A percentile compares a stretch with the other conserved stretches of the same genome.
phyloP scores from a whole-genome alignment of 192 early-diverging fungal genomes.

The Backusella australiensis region DNA sequence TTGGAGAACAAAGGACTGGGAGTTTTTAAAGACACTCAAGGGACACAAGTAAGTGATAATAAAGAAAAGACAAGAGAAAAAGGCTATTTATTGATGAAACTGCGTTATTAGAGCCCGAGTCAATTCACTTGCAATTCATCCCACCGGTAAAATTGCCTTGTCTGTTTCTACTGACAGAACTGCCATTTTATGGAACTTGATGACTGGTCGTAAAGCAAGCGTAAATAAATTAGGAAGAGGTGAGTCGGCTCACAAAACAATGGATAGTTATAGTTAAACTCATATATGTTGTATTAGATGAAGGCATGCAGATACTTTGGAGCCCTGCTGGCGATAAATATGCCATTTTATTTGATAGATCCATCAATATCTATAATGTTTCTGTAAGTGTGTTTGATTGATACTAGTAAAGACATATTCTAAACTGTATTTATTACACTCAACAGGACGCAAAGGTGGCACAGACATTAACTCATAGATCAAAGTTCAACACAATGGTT shows the following conservation, averaged over 20 bases:
- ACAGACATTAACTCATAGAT: conserved; percentile 30
- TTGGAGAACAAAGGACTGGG: conserved; percentile 96
- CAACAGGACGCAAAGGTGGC: conserved; percentile 32
- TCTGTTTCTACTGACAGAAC: conserved; percentile 75
- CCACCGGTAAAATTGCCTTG: conserved; percentile 91
- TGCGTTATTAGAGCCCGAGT: conserved; percentile 57
- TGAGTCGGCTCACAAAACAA: neutral
- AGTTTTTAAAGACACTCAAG: conserved; percentile 84
- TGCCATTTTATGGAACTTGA: conserved; percentile 75
- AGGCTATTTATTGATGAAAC: neutral
- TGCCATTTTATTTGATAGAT: conserved; percentile 54
- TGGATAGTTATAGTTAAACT: neutral
- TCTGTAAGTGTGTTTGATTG: conserved; percentile 41
- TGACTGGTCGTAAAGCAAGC: conserved; percentile 69
- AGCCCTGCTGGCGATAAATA: conserved; percentile 55
- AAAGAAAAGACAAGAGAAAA: neutral
- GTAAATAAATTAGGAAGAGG: conserved; percentile 44
- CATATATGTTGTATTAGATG: conserved; percentile 23
- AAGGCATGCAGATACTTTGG: conserved; percentile 56
- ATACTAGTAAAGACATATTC: neutral
- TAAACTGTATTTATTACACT: neutral
- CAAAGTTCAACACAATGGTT: conserved; percentile 36
- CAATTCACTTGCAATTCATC: conserved; percentile 86
- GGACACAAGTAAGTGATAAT: conserved; percentile 60
- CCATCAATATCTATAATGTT: conserved; percentile 54